Evolutionary conservation across 2,329 filamentous ascomycete genomes (phyloP).

Genomic region (Cadophora gregata): DNA sequence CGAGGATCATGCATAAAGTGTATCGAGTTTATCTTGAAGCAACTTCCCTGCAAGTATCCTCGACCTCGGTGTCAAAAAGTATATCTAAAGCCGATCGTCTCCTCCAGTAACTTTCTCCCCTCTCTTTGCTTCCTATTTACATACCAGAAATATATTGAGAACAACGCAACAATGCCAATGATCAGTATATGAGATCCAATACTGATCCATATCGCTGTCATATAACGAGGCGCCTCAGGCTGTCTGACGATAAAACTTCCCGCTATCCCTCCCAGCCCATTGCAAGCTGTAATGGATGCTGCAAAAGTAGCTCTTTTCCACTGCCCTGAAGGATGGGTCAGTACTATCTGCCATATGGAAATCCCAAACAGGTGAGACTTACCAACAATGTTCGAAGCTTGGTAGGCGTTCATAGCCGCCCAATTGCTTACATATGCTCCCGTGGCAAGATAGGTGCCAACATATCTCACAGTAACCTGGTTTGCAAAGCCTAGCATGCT

Average conservation of each 20-base stretch:
- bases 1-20: slow-evolving; percentile 26
- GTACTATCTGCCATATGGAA: neutral
- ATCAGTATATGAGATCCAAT: slow-evolving; percentile 69
- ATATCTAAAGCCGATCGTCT: slow-evolving; percentile 40
- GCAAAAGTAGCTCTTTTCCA: slow-evolving; percentile 87
- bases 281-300: slow-evolving; percentile 77
- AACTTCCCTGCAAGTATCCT: slow-evolving; percentile 13
- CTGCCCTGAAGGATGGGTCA: slow-evolving; percentile 57
- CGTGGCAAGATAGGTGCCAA: slow-evolving; percentile 53
- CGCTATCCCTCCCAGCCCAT: slow-evolving; percentile 80
- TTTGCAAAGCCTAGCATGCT: slow-evolving; percentile 42
- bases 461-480: slow-evolving; percentile 41
- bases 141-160: slow-evolving; percentile 59
- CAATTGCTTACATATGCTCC: slow-evolving; percentile 80
- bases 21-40: slow-evolving; percentile 23
- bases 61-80: slow-evolving; percentile 36
- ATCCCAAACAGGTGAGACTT: neutral
- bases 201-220: slow-evolving; percentile 70
- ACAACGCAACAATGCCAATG: slow-evolving; percentile 57
- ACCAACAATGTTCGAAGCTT: slow-evolving; percentile 83
- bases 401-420: slow-evolving; percentile 77
- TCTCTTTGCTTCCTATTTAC: slow-evolving; percentile 55
- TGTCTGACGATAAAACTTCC: slow-evolving; percentile 71
- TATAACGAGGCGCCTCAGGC: slow-evolving; percentile 65
- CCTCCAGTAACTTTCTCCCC: slow-evolving; percentile 57